Evolutionary conservation across 257 asterid species (phyloP), one percentile per base, ranked within the genome.

Genomic region (Nyctanthes arbortristis): DNA sequence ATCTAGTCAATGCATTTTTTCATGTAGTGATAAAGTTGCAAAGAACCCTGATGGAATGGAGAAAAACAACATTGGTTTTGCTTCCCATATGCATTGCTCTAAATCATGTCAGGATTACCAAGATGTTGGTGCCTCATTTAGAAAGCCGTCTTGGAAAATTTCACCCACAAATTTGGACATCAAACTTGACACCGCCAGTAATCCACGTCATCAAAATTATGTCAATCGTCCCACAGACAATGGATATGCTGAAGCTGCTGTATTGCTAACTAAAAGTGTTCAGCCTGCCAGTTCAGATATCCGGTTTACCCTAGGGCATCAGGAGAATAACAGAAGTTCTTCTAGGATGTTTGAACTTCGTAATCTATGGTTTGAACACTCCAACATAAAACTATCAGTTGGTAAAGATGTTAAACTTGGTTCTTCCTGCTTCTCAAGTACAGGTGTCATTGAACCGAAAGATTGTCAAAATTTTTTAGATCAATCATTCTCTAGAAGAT

Each of bases 151-250:
- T 54, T 87, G 93, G 87, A 84, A 81, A 68, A 84, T 86, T 77
- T 78, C 96, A 52, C 85, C 97, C 33, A 80, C 88, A 75, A 96
- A 88, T 86, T 87, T 88, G 64, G 90, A 84, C 70, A 75, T 82
- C 74, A 83, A 82, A 60, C 84, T 82, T 61, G 89, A 85, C 59
- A 87, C 77, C 57, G 69, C 84, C 5, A 77, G 87, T 40, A 70
- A 79, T 60, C 60, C 79, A 32, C 72, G 56, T 69, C 61, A 79
- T 70, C 84, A 37, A 11, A 79, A 69, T 70, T 70, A 67, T 61
- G 65, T 68, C 45, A 75, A 70, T 73, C 63, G 25, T 66, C 57
- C 75, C 2, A 67, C 37, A 22, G 56, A 66, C 30, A 69, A 47
- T 62, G 60, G 62, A 76, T 72, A 49, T 60, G 64, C 65, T 39